Evolutionary conservation across 352 stramenopile species (phyloP), one percentile per base, ranked within the genome.

Genomic region (Globisporangium cystogenes): DNA sequence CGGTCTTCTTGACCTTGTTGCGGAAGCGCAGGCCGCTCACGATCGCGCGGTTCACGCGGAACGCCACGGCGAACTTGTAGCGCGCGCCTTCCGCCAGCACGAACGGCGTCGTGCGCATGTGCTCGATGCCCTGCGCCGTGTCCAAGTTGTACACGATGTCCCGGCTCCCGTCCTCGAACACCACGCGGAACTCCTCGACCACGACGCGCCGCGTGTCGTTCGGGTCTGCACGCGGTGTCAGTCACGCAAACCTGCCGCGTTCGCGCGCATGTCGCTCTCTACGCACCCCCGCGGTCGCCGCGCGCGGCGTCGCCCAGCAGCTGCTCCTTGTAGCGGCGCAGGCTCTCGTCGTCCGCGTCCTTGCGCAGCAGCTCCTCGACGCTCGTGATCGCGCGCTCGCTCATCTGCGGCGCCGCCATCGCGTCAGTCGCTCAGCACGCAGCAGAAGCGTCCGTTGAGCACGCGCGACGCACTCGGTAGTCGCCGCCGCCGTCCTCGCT

Each of bases 1-100:
- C 71, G 18, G 80, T 86, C 64, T 92, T 93, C 51, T 87, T 91
- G 44, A 89, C 77, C 59, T 93, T 92, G 62, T 95, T 95, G 43
- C 68, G 66, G 66, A 95, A 96, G 39, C 82, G 82, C 36, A 95
- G 52, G 2, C 86, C 85, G 42, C 79, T 90, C 35, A 96, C 79
- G 53, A 96, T 95, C 14, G 79, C 60, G 20, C 80, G 76, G 50
- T 96, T 93, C 43, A 95, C 85, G 41, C 83, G 78, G 55, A 96
- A 96, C 18, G 62, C 66, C 53, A 96, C 88, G 4, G 56, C 68
- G 46, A 96, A 96, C 39, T 89, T 89, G 67, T 94, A 96, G 16
- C 73, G 83, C 21, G 57, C 72, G 20, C 82, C 83, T 65, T 96
- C 85, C 21, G 74, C 58, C 57, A 96, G 78, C 7, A 61, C 53